Base-by-base conservation (phyloP, 2,329 filamentous ascomycete genomes). In the Sclerotinia spermophila region DNA sequence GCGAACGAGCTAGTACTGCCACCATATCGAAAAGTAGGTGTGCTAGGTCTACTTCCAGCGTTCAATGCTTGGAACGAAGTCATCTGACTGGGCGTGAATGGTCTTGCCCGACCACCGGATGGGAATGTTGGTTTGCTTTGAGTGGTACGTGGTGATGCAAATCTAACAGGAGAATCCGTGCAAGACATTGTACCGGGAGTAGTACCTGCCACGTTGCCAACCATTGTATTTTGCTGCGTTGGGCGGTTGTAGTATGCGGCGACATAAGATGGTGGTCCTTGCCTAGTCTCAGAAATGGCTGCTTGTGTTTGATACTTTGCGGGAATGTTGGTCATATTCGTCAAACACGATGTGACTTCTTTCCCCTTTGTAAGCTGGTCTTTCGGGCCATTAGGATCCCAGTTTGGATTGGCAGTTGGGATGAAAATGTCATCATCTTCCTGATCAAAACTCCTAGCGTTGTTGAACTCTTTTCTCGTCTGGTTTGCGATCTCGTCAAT, bases 51-150 rank as follows among this genome's bases (percentile, higher is more conserved):
- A 30, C 68, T 69, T 53, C 27, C 53, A 65, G 8, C 33, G 15
- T 58, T 69, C n/a, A 69, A n/a, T 8, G 67, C 27, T 19, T 64
- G 56, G 30, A 69, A 66, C 24, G 62, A 66, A 21, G 68, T 51
- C 40, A 56, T 56, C 42, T 44, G 48, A 38, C 60, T 65, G 5
- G 68, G 68, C 11, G 68, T 69, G 42, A 69, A 69, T 3, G 68
- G 59, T 56, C 68, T 69, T 66, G 60, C 68, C n/a, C 61, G 61
- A 24, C 42, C 59, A 44, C 35, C 45, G 13, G 42, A 55, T 27
- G 68, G 40, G 27, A 60, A 68, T 5, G 66, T 68, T 27, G 55
- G 61, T 30, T 66, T 69, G 24, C 68, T 69, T 15, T 55, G 68
- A 19, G 59, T 44, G 11, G 40, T 55, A 40, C 38, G 68, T 56